Conservation (phyloP, 2,329 filamentous ascomycete genomes). For the Colletotrichum plurivorum region DNA sequence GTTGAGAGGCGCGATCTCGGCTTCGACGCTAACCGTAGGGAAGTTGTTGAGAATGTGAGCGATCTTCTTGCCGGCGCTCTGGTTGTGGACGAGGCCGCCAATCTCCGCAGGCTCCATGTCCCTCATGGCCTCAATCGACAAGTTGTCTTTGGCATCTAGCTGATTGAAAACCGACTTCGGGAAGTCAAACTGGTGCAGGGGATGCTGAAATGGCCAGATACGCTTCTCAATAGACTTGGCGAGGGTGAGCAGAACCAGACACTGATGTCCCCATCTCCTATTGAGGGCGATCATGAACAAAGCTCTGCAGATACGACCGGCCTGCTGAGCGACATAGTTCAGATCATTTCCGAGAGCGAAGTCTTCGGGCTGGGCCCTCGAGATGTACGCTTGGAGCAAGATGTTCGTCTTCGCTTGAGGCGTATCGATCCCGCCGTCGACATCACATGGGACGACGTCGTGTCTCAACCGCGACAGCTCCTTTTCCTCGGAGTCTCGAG, state of each 20-base stretch:
- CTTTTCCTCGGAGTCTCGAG: conserved; percentile 88
- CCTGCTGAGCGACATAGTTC: conserved; percentile 95
- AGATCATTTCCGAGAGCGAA: conserved; percentile 94
- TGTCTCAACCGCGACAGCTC: conserved; percentile 84
- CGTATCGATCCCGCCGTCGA: conserved; percentile 78
- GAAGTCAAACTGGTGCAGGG: conserved; percentile 94
- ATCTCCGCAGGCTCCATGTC: conserved; percentile 97
- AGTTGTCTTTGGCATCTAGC: conserved; percentile 82
- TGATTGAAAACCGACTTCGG: conserved; percentile 86
- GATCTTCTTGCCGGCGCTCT: conserved; percentile 86
- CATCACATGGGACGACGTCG: conserved; percentile 81
- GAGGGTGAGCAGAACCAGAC: conserved; percentile 88
- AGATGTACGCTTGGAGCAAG: conserved; percentile 93
- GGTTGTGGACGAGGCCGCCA: conserved; percentile 91
- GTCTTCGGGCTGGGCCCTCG: conserved; percentile 87
- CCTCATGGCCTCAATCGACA: conserved; percentile 85
- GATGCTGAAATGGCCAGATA: conserved; percentile 95
- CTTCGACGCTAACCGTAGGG: conserved; percentile 90
- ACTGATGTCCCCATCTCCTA: conserved; percentile 95
- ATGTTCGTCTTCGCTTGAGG: conserved; percentile 97
- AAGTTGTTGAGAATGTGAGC: conserved; percentile 89
- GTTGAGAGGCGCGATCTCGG: conserved; percentile 95
- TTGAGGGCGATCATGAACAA: conserved; percentile 98
- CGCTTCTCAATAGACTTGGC: conserved; percentile 98
- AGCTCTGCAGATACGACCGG: conserved; percentile 92